phyloP scores from a whole-genome alignment of 2,329 filamentous ascomycete genomes.

The Fusarium verticillioides region DNA sequence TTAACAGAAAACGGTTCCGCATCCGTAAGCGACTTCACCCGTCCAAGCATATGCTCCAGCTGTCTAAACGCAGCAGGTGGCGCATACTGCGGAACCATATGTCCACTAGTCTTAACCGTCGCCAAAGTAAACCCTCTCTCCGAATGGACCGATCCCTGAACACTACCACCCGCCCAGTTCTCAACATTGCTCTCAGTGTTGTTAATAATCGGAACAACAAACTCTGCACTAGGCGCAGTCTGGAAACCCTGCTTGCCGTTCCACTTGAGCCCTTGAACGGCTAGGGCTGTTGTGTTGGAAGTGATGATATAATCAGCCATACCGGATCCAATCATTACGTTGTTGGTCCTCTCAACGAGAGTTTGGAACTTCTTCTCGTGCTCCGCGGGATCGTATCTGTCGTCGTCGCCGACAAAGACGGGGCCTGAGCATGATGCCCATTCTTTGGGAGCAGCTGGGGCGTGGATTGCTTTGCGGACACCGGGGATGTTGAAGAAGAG shows the following conservation, averaged over 20 bases:
- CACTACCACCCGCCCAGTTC: constrained; percentile 19
- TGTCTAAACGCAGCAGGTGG: constrained; percentile 17
- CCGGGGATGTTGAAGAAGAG: constrained; percentile 10
- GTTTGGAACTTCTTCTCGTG: constrained; percentile 18
- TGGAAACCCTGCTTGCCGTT: constrained; percentile 21
- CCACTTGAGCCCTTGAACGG: constrained; percentile 3
- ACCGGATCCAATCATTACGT: constrained; percentile 13
- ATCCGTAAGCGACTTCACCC: constrained; percentile 9
- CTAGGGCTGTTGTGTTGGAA: constrained; percentile 6
- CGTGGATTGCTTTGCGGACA: constrained; percentile 17
- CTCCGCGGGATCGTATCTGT: neutral
- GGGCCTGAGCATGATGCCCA: constrained; percentile 8
- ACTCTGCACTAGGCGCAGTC: neutral
- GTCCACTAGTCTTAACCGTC: constrained; percentile 18
- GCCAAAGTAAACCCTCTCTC: constrained; percentile 9
- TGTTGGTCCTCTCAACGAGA: constrained; percentile 15
- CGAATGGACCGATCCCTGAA: constrained; percentile 5
- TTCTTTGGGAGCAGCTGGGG: neutral
- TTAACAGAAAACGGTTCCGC: constrained; percentile 6
- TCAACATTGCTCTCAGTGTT: constrained; percentile 11
- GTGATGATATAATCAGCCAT: constrained; percentile 25
- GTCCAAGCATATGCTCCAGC: constrained; percentile 16
- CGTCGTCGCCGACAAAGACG: neutral
- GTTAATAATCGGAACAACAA: constrained; percentile 12
- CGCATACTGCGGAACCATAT: constrained; percentile 24